A percentile compares a stretch with the other conserved stretches of the same genome.
These are phyloP conservation scores for Metarhizium brunneum DNA, from an alignment of 2,329 filamentous ascomycete genomes.

Conservation along the genomic window DNA sequence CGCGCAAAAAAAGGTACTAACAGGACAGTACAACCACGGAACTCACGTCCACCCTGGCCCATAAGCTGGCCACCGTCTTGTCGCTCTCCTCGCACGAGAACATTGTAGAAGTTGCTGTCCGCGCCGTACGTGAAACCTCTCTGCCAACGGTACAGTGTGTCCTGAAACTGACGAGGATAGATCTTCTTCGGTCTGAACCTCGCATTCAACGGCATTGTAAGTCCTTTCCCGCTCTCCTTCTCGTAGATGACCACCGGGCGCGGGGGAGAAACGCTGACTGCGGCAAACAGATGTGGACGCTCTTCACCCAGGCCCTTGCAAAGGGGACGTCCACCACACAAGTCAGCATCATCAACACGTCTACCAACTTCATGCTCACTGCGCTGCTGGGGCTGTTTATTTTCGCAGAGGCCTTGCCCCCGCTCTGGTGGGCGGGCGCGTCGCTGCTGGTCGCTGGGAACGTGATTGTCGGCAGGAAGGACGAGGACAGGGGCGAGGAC, in stretches of 20 bases:
- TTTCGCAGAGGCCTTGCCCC: slow-evolving; percentile 62
- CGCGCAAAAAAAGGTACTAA: background rate
- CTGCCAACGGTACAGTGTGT: background rate
- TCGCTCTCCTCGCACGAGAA: slow-evolving; percentile 31
- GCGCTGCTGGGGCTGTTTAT: slow-evolving; percentile 61
- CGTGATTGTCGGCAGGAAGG: slow-evolving; percentile 66
- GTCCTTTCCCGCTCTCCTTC: slow-evolving; percentile 14
- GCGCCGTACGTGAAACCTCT: slow-evolving; percentile 31
- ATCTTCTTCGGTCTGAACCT: slow-evolving; percentile 69
- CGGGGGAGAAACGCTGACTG: too few relatives aligned
- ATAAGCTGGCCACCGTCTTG: slow-evolving; percentile 32
- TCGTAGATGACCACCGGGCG: background rate
- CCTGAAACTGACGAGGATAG: slow-evolving; percentile 26
- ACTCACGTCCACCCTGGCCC: slow-evolving; percentile 40
- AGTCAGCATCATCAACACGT: slow-evolving; percentile 75
- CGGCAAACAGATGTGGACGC: slow-evolving; percentile 59
- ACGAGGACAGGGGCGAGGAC: slow-evolving; percentile 30
- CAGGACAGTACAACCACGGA: slow-evolving; percentile 43
- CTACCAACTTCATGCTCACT: slow-evolving; percentile 71
- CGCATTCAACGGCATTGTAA: slow-evolving; percentile 60
- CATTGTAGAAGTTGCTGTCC: slow-evolving; percentile 38
- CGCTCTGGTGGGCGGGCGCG: slow-evolving; percentile 70
- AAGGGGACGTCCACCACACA: slow-evolving; percentile 67
- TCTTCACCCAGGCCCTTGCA: slow-evolving; percentile 72
- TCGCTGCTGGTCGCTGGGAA: slow-evolving; percentile 64